Conservation (phyloP, 805 yeast genomes). For the Candida saitoana region DNA sequence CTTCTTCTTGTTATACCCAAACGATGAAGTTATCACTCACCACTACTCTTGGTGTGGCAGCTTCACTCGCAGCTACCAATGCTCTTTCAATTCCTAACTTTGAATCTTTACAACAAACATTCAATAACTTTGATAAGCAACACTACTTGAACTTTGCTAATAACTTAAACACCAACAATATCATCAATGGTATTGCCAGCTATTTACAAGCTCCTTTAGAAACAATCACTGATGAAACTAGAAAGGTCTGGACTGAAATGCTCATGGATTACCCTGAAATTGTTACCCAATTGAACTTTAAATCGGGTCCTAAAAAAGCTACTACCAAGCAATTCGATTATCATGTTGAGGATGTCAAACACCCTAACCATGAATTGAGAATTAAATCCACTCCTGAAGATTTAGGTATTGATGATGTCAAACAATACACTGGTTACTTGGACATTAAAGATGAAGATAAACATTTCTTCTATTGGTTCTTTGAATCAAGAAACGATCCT, state of each 20-base stretch:
- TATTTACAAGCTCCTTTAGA: conserved; percentile 50
- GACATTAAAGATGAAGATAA: conserved; percentile 74
- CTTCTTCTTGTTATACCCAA: not conserved
- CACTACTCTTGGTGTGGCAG: conserved; percentile 11
- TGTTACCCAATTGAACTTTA: conserved; percentile 45
- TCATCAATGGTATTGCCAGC: conserved; percentile 47
- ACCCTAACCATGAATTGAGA: conserved; percentile 54
- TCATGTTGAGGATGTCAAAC: conserved; percentile 33
- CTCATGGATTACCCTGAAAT: conserved; percentile 56
- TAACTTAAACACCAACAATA: conserved; percentile 18
- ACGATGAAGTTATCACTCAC: conserved; percentile 18
- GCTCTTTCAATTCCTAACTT: conserved; percentile 23
- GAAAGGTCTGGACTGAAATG: conserved; percentile 61
- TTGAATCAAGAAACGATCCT: conserved; percentile 43
- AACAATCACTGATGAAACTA: conserved; percentile 45
- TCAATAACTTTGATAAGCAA: conserved; percentile 9
- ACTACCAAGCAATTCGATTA: conserved; percentile 31
- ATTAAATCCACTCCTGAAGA: conserved; percentile 55
- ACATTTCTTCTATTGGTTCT: conserved; percentile 45
- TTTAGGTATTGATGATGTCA: conserved; percentile 76
- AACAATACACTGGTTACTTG: conserved; percentile 81
- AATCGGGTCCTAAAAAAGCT: conserved; percentile 46
- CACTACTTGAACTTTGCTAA: conserved; percentile 8
- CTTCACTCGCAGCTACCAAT: conserved; percentile 17
- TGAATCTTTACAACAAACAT: conserved; percentile 17